Conservation (phyloP, 169 alveolate genomes). For the Babesia sp. region DNA sequence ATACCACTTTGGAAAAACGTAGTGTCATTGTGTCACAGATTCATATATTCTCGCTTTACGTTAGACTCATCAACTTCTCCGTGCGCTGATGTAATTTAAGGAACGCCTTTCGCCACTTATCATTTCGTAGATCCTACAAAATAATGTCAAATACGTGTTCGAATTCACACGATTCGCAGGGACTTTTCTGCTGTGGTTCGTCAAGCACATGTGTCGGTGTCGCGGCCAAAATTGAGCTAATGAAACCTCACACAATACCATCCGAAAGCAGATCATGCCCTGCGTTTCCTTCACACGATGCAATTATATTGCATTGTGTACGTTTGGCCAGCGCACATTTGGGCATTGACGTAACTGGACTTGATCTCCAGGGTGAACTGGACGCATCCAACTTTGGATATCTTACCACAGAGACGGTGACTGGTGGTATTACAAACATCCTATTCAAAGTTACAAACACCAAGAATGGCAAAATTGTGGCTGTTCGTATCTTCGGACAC, state of each 20-base stretch:
- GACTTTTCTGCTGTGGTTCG: neutral
- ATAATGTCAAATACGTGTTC: neutral
- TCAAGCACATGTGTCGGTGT: neutral
- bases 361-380: slow-evolving; percentile 17
- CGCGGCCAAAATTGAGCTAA: neutral
- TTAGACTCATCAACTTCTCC: neutral
- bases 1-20: too few relatives aligned
- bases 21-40: too few relatives aligned
- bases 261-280: neutral
- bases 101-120: neutral
- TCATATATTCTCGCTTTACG: neutral
- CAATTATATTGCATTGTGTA: slow-evolving; percentile 17
- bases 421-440: slow-evolving; percentile 76
- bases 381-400: neutral
- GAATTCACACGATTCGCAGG: neutral
- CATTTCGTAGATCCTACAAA: neutral
- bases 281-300: neutral
- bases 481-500: slow-evolving; percentile 72
- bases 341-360: slow-evolving; percentile 30
- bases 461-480: slow-evolving; percentile 33
- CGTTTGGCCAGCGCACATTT: slow-evolving; percentile 34
- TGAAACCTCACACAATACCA: neutral
- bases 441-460: slow-evolving; percentile 67
- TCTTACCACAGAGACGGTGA: slow-evolving; percentile 26
- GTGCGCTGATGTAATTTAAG: neutral